Evolutionary conservation across 306 rosid species (phyloP).

Genomic region (Macrotyloma uniflorum): DNA sequence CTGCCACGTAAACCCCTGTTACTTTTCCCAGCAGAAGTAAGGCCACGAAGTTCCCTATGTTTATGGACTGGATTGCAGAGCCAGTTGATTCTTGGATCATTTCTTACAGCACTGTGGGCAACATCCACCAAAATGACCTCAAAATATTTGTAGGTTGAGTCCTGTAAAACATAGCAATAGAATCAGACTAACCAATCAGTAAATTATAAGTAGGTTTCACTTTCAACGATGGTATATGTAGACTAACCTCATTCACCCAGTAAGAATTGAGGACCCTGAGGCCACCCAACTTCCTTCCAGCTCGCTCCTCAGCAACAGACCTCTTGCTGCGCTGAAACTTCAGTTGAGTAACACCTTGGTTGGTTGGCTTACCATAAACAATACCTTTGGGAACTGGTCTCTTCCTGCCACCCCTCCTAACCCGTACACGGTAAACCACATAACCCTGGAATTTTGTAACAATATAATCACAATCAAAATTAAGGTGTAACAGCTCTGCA

Average conservation of each 20-base stretch:
- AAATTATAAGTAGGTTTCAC: neutral
- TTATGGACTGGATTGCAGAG: slow-evolving; percentile 77
- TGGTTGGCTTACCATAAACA: slow-evolving; percentile 94
- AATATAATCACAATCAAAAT: neutral
- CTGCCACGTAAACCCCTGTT: slow-evolving; percentile 79
- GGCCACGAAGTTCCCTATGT: slow-evolving; percentile 85
- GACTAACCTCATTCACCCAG: slow-evolving; percentile 85
- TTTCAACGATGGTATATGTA: too few species aligned
- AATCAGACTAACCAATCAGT: too few species aligned
- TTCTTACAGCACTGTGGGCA: slow-evolving; percentile 75
- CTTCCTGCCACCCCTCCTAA: slow-evolving; percentile 90
- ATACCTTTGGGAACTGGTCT: slow-evolving; percentile 97
- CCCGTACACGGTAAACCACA: slow-evolving; percentile 85
- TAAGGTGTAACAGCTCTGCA: neutral
- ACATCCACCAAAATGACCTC: slow-evolving; percentile 75
- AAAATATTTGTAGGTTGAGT: slow-evolving; percentile 79
- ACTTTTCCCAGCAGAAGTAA: slow-evolving; percentile 80
- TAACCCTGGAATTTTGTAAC: slow-evolving; percentile 55
- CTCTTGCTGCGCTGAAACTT: slow-evolving; percentile 91
- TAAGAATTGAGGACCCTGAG: slow-evolving; percentile 91
- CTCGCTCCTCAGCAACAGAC: slow-evolving; percentile 95
- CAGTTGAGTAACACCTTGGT: slow-evolving; percentile 92
- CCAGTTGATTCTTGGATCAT: slow-evolving; percentile 92
- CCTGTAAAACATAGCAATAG: slow-evolving; percentile 43
- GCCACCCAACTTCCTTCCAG: slow-evolving; percentile 89